Evolutionary conservation across 179 eudicot species (phyloP), one percentile per base, ranked within the genome.

Genomic region (Camellia oleifera): DNA sequence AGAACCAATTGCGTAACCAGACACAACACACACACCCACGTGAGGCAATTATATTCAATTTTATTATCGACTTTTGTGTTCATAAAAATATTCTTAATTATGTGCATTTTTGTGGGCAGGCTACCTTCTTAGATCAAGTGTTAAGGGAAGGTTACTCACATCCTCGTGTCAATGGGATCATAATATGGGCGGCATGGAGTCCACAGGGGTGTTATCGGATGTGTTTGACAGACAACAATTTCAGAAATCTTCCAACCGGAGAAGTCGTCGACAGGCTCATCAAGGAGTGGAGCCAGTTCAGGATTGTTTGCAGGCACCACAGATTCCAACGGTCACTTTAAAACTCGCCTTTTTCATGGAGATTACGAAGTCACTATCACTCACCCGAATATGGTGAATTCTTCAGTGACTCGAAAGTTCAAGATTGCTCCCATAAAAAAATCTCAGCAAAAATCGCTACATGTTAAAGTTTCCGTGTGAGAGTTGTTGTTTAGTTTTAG

Each of bases 151-250:
- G 69, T 1, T 87, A 84, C 48, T 70, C 88, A 44, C 91, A 91
- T 68, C 86, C 87, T 56, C 84, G 71, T 3, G 80, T 91, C 8
- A 42, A 78, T 48, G 97, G 97, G 71, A 83, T 91, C 50, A 72
- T 91, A 40, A n/a, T 92, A 1, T 92, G 94, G 92, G 67, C 84
- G 57, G 88, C 86, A 52, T 85, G 88, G 89, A 63, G 67, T 9
- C 88, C 88, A 8, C 63, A 73, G 26, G 92, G 88, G 3, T 89
- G 92, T 60, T 88, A 84, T 26, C 32, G 20, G 4, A 87, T 89
- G 92, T 88, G 92, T 46, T 76, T 92, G 76, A 89, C 89, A 1
- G 87, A 91, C 72, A 73, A 86, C 53, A 87, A 85, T 64, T 92
- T 91, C 81, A 79, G 71, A 7, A 91, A 91, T 78, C 74, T 89